Conservation (phyloP, 2,329 filamentous ascomycete species). For the Ophiostoma tasmaniense region DNA sequence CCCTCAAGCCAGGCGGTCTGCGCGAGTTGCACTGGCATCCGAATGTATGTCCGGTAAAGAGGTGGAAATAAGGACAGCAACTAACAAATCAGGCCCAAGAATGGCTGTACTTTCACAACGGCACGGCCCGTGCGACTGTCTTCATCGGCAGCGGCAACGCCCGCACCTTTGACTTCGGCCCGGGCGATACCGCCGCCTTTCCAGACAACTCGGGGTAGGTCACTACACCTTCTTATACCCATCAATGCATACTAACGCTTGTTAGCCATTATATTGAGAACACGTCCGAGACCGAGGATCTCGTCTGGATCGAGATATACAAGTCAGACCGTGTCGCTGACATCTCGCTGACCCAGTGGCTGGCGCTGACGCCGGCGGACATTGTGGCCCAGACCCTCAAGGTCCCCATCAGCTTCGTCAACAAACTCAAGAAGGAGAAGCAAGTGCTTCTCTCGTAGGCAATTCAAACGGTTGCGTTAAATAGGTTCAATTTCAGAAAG, state of each 20-base stretch:
- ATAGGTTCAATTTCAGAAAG: background rate
- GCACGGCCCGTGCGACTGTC: constrained; percentile 52
- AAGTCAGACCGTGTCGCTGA: constrained; percentile 59
- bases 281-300: constrained; percentile 49
- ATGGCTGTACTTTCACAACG: constrained; percentile 63
- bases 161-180: constrained; percentile 57
- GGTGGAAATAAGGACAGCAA: constrained; percentile 27
- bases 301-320: constrained; percentile 63
- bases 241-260: background rate
- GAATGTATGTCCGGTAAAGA: background rate
- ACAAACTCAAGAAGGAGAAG: constrained; percentile 55
- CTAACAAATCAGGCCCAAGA: constrained; percentile 48
- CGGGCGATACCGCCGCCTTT: constrained; percentile 58
- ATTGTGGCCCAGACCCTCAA: constrained; percentile 54
- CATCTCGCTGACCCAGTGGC: constrained; percentile 59
- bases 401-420: constrained; percentile 47
- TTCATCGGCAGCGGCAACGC: constrained; percentile 54
- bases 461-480: background rate
- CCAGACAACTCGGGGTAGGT: background rate
- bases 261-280: constrained; percentile 25
- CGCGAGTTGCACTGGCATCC: background rate
- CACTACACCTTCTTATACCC: background rate
- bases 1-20: constrained; percentile 45
- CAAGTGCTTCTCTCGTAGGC: constrained; percentile 40
- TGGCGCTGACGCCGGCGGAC: constrained; percentile 56